Evolutionary conservation across 2,329 filamentous ascomycete genomes (phyloP).

Genomic region (Ambrosiella xylebori): DNA sequence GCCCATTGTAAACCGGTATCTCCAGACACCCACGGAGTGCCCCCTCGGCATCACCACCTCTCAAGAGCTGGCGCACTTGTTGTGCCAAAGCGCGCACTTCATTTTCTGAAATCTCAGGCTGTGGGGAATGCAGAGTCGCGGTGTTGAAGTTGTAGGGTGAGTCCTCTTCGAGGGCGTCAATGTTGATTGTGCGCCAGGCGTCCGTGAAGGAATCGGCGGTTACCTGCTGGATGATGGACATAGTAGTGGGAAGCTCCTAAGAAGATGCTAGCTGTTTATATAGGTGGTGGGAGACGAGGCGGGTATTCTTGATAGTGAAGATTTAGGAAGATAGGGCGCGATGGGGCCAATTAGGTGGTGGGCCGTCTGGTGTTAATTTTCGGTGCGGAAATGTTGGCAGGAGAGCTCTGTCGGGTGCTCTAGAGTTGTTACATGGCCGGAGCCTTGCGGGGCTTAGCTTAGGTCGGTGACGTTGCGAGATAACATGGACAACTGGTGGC

Average conservation of each 20-base stretch:
- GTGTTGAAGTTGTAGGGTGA: constrained; percentile 84
- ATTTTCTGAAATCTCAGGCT: constrained; percentile 54
- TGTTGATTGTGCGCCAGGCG: constrained; percentile 77
- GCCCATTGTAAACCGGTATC: constrained; percentile 58
- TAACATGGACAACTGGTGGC: background rate
- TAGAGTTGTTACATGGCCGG: background rate
- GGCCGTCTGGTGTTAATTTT: no score
- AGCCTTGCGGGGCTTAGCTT: background rate
- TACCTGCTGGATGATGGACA: constrained; percentile 54
- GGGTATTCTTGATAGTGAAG: no score
- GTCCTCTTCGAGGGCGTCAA: constrained; percentile 80
- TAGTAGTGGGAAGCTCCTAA: constrained; percentile 17
- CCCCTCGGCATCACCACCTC: constrained; percentile 74
- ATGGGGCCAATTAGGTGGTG: no score
- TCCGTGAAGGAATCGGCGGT: constrained; percentile 42
- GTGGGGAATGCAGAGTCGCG: constrained; percentile 61
- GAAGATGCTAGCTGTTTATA: background rate
- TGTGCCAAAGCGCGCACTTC: constrained; percentile 62
- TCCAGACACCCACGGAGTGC: constrained; percentile 72
- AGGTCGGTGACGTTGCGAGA: background rate
- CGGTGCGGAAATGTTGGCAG: no score
- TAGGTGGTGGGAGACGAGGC: background rate
- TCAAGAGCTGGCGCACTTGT: constrained; percentile 74
- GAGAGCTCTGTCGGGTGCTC: background rate
- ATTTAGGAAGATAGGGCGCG: no score